Evolutionary conservation across 345 rosid genomes (phyloP).

Genomic region (Melaleuca alternifolia): DNA sequence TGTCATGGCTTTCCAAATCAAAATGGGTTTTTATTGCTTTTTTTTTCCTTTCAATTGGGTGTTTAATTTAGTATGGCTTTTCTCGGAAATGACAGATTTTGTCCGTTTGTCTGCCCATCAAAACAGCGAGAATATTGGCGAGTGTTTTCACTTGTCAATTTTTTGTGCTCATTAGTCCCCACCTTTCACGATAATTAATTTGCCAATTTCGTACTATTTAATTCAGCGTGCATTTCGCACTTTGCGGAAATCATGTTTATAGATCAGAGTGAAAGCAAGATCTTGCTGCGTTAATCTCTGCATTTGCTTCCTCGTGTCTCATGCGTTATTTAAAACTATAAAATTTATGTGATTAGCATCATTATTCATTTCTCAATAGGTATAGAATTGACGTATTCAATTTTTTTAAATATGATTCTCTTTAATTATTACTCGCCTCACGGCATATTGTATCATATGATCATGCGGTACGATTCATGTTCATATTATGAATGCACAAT

Average conservation of each 20-base stretch:
- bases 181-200: neutral
- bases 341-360: neutral
- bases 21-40: neutral
- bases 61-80: neutral
- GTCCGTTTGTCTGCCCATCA: slow-evolving; percentile 38
- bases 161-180: neutral
- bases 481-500: neutral
- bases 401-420: neutral
- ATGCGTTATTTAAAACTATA: neutral
- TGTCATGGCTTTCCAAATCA: slow-evolving; percentile 13
- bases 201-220: neutral
- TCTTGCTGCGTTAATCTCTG: neutral
- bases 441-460: neutral
- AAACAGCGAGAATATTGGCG: slow-evolving; percentile 7
- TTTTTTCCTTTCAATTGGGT: neutral
- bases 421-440: neutral
- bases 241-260: neutral
- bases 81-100: slow-evolving; percentile 13
- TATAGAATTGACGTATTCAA: neutral
- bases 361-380: neutral
- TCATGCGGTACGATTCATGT: neutral
- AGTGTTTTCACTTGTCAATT: neutral
- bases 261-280: neutral
- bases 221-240: neutral
- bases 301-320: neutral